phyloP scores from a whole-genome alignment of 1,284 basidiomycete species.

The Puccinia sorghi region DNA sequence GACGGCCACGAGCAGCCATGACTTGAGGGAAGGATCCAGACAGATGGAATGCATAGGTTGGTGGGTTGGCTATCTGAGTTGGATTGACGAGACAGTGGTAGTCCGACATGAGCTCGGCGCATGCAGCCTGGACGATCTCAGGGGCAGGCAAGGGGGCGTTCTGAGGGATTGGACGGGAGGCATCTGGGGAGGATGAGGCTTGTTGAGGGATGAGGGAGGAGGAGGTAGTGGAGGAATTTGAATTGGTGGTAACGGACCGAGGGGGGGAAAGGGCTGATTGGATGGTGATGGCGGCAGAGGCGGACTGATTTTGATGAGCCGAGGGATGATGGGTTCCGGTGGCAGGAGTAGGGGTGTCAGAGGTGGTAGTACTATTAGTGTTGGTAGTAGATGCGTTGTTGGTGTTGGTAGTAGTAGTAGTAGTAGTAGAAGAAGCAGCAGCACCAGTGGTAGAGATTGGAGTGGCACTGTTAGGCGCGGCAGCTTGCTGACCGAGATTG shows the following conservation, averaged over 20 bases:
- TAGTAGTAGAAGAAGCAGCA: background rate
- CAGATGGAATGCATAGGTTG: constrained; percentile 67
- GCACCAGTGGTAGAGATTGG: background rate
- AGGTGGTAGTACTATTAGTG: constrained; percentile 22
- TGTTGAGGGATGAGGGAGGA: constrained; percentile 19
- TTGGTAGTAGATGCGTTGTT: constrained; percentile 7
- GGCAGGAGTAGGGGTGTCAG: constrained; percentile 20
- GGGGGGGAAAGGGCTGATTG: constrained; percentile 18
- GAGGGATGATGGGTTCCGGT: background rate
- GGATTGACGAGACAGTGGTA: constrained; percentile 46
- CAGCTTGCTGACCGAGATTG: background rate
- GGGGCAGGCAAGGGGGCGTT: constrained; percentile 35
- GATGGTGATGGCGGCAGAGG: background rate
- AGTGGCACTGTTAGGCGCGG: background rate
- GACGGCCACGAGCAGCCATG: constrained; percentile 81
- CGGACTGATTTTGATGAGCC: constrained; percentile 8
- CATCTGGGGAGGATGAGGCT: background rate
- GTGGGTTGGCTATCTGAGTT: constrained; percentile 7
- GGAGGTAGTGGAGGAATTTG: background rate
- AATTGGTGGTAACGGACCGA: constrained; percentile 28
- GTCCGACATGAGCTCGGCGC: constrained; percentile 44
- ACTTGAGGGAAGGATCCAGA: constrained; percentile 90
- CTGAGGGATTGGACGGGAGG: constrained; percentile 22
- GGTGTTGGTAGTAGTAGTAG: background rate
- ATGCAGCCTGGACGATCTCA: constrained; percentile 30